phyloP scores from a whole-genome alignment of 2,329 filamentous ascomycete species.

The Pseudocercospora macadamiae region DNA sequence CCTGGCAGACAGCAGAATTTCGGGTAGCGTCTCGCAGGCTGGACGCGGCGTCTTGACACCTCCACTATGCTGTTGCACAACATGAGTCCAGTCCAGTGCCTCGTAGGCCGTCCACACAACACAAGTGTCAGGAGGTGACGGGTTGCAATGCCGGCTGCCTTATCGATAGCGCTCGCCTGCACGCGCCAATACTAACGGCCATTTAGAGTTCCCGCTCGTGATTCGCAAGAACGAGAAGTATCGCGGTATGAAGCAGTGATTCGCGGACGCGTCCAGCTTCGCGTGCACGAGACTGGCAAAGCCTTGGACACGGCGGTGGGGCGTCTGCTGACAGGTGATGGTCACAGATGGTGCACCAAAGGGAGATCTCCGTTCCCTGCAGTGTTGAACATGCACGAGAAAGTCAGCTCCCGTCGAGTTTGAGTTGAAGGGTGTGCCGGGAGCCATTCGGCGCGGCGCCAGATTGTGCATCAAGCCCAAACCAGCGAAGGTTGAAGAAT shows the following conservation, averaged over 20 bases:
- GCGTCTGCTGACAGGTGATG: background rate
- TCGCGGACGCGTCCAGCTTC: background rate
- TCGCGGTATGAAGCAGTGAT: background rate
- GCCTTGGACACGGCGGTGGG: background rate
- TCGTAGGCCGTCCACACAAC: no score
- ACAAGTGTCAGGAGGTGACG: no score
- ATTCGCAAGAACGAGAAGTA: background rate
- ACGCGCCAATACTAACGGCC: background rate
- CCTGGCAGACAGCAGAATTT: background rate
- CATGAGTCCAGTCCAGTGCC: no score
- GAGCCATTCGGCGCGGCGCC: background rate
- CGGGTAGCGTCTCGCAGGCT: no score
- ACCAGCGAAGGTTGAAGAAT: background rate
- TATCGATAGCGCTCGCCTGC: slow-evolving; percentile 1
- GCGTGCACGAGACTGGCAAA: background rate
- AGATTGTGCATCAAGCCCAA: background rate
- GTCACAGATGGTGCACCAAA: background rate
- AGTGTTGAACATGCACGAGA: background rate
- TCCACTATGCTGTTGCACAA: background rate
- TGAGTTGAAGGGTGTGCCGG: background rate
- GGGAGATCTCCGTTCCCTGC: background rate
- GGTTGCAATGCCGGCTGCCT: background rate
- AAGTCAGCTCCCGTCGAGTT: background rate
- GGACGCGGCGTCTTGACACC: no score
- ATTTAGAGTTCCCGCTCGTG: background rate